phyloP scores from a whole-genome alignment of 2,329 filamentous ascomycete genomes.

The Beauveria varroae region DNA sequence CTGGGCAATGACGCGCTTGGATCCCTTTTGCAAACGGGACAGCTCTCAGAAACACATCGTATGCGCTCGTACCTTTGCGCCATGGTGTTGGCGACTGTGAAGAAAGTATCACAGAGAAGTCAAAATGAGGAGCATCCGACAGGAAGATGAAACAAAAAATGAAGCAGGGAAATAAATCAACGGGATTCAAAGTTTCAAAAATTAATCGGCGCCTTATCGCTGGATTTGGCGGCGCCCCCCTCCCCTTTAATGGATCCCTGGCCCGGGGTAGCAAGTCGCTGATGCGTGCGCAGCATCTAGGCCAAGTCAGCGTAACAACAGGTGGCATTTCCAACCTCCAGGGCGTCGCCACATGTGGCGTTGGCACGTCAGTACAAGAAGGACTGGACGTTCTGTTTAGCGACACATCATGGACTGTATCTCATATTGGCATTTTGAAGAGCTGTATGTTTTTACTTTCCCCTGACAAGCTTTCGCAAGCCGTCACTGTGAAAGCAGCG shows the following conservation, averaged over 20 bases:
- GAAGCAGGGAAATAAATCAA: not conserved
- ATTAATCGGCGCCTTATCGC: slow-evolving; percentile 4
- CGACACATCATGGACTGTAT: too few relatives aligned
- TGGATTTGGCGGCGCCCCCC: not conserved
- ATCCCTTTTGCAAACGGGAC: not conserved
- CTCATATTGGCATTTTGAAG: too few relatives aligned
- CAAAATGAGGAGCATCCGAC: not conserved
- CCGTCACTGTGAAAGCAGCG: too few relatives aligned
- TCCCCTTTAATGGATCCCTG: slow-evolving; percentile 9
- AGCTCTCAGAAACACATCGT: not conserved
- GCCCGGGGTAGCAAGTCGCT: not conserved
- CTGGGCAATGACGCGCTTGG: not conserved
- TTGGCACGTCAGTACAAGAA: not conserved
- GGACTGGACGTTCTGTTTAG: too few relatives aligned
- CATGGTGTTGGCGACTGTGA: slow-evolving; percentile 18
- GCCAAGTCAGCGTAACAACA: not conserved
- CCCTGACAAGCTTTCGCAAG: too few relatives aligned
- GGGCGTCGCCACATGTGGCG: not conserved
- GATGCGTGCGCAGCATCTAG: not conserved
- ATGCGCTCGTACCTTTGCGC: slow-evolving; percentile 26
- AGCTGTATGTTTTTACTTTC: too few relatives aligned
- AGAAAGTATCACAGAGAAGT: not conserved
- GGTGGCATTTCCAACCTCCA: not conserved
- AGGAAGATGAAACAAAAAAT: not conserved
- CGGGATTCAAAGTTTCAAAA: not conserved